Conservation (phyloP, 2,329 filamentous ascomycete species). For the Pseudomassariella vexata region DNA sequence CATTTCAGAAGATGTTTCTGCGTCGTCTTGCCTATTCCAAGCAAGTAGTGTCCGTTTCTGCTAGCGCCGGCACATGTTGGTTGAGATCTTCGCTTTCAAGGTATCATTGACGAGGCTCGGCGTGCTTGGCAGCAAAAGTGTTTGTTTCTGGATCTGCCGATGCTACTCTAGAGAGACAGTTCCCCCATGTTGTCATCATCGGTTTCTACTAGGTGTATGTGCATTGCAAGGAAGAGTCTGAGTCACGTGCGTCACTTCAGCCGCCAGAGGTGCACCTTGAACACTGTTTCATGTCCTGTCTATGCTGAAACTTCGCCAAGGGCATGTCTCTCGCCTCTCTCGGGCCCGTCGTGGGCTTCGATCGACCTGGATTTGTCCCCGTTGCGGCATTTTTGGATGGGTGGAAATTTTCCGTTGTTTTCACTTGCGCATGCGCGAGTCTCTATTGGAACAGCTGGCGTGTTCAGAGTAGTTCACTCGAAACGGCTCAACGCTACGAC, state of each 20-base stretch:
- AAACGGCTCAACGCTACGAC: conserved; percentile 20
- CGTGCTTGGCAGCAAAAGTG: conserved; percentile 11
- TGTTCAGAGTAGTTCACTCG: conserved; percentile 16
- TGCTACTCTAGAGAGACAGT: neutral
- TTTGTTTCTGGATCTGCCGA: conserved; percentile 1
- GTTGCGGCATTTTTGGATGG: conserved; percentile 19
- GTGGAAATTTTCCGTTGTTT: conserved; percentile 4
- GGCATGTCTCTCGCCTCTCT: conserved; percentile 6
- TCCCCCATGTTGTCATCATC: neutral
- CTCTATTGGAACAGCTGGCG: conserved; percentile 2
- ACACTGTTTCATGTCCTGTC: conserved; percentile 17
- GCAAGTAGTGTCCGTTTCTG: conserved; percentile 13
- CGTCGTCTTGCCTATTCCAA: conserved; percentile 16
- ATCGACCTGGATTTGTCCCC: conserved; percentile 7
- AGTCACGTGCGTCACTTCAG: conserved; percentile 16
- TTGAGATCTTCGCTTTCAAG: conserved; percentile 6
- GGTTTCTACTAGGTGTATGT: conserved; percentile 9
- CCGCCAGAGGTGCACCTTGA: conserved; percentile 12
- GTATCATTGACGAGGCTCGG: conserved; percentile 8
- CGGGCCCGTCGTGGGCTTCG: conserved; percentile 6
- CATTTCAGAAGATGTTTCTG: conserved; percentile 8
- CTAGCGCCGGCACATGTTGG: conserved; percentile 10
- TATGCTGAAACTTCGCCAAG: conserved; percentile 17
- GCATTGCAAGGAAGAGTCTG: conserved; percentile 3
- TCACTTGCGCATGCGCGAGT: no score